These are phyloP conservation scores for Mallotus repandus DNA, from an alignment of 441 rosid species.

Conservation along the genomic window DNA sequence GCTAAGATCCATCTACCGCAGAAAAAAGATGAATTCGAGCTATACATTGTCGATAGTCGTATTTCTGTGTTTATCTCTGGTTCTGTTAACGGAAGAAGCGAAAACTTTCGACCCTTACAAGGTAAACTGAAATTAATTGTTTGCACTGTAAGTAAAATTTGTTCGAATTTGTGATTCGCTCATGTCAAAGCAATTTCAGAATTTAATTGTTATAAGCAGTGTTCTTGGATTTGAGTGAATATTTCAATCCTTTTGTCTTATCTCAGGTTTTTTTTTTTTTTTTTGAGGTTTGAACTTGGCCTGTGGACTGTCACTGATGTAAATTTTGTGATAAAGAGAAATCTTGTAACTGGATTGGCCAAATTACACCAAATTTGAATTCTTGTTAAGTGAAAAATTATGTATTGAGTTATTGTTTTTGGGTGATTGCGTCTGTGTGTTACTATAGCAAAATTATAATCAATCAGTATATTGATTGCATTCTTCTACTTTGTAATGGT, in stretches of 20 bases:
- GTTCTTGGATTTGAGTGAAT: too few species aligned
- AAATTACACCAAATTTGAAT: neutral
- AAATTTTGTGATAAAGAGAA: neutral
- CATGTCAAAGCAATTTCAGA: neutral
- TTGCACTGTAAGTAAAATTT: too few species aligned
- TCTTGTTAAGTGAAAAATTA: neutral
- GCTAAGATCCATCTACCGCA: too few species aligned
- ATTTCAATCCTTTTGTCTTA: too few species aligned
- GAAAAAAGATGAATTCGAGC: conserved; percentile 33
- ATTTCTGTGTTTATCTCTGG: conserved; percentile 40
- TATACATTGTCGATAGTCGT: conserved; percentile 26
- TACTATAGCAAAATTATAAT: neutral
- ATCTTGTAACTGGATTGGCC: neutral
- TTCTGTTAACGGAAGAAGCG: conserved; percentile 38
- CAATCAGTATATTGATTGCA: too few species aligned
- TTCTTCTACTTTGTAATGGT: too few species aligned
- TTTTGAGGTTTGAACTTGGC: too few species aligned
- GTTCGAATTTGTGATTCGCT: neutral
- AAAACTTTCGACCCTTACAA: conserved; percentile 73
- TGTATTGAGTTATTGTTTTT: neutral
- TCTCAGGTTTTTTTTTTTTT: too few species aligned
- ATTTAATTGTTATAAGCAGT: too few species aligned
- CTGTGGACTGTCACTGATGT: neutral
- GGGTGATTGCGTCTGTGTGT: too few species aligned
- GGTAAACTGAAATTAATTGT: conserved; percentile 34